Evolutionary conservation across 2,329 filamentous ascomycete species (phyloP).

Genomic region (Alternaria sp.): DNA sequence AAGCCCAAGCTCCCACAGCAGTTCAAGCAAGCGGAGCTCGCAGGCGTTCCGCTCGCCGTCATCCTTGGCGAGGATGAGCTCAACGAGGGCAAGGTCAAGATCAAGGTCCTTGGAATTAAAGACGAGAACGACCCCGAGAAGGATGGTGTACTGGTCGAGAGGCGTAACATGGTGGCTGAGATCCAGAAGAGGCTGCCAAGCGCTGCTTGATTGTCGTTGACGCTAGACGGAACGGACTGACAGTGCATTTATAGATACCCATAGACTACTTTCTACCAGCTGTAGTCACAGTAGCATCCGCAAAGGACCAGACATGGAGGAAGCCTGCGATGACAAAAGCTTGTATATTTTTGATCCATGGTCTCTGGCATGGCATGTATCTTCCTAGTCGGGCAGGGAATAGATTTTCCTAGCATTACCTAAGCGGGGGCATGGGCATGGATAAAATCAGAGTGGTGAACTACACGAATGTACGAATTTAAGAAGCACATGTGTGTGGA

Average conservation of each 20-base stretch:
- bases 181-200: conserved; percentile 63
- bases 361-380: background rate
- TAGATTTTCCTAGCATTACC: background rate
- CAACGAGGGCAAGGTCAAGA: conserved; percentile 79
- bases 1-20: conserved; percentile 89
- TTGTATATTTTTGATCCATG: background rate
- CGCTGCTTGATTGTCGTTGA: conserved; percentile 10
- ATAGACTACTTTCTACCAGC: conserved; percentile 20
- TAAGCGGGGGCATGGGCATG: background rate
- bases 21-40: conserved; percentile 87
- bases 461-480: background rate
- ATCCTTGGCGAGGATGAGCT: conserved; percentile 93
- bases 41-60: conserved; percentile 82
- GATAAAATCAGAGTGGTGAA: background rate
- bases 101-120: conserved; percentile 81
- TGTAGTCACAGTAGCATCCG: background rate
- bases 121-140: conserved; percentile 87
- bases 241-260: conserved; percentile 17
- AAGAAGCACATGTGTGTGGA: conserved; percentile 3
- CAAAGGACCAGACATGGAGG: background rate
- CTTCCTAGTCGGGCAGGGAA: background rate
- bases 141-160: conserved; percentile 78
- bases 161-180: conserved; percentile 69
- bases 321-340: background rate
- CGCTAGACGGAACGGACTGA: conserved; percentile 3